These are phyloP conservation scores for Pilobolus umbonatus DNA, from an alignment of 192 early-diverging fungal genomes.

Conservation along the genomic window DNA sequence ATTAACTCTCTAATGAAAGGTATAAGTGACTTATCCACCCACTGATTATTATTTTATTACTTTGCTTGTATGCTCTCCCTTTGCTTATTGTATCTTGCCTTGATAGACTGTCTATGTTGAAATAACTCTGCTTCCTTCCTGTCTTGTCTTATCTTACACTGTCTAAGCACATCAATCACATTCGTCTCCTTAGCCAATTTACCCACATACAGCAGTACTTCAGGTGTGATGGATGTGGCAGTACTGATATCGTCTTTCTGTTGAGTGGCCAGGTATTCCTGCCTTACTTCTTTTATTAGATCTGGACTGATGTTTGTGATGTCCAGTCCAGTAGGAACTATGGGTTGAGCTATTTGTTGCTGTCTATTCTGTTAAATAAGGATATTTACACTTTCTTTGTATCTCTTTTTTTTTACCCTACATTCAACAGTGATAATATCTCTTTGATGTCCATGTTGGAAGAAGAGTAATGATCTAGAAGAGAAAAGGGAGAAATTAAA, in stretches of 20 bases:
- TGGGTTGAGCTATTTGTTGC: neutral
- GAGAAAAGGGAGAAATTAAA: too few species aligned
- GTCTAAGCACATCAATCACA: constrained; percentile 3
- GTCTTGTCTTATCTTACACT: constrained; percentile 16
- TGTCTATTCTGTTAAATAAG: neutral
- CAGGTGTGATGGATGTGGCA: constrained; percentile 20
- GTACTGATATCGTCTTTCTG: neutral
- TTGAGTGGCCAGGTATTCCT: constrained; percentile 19
- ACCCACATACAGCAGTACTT: constrained; percentile 13
- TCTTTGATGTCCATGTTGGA: constrained; percentile 21
- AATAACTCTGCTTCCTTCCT: constrained; percentile 20
- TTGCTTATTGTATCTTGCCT: constrained; percentile 5
- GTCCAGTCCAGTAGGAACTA: constrained; percentile 10
- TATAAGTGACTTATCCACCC: too few species aligned
- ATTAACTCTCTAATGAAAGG: neutral
- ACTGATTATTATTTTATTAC: neutral
- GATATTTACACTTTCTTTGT: neutral
- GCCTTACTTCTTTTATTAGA: constrained; percentile 18
- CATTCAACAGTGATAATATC: constrained; percentile 14
- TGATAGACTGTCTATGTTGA: constrained; percentile 9
- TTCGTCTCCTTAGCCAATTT: constrained; percentile 19
- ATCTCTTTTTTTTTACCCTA: neutral
- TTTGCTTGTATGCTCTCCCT: constrained; percentile 16
- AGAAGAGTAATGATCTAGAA: too few species aligned
- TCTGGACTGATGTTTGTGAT: constrained; percentile 16